phyloP scores from a whole-genome alignment of 1,139 yeast genomes.

The Schizosaccharomyces versatilis region DNA sequence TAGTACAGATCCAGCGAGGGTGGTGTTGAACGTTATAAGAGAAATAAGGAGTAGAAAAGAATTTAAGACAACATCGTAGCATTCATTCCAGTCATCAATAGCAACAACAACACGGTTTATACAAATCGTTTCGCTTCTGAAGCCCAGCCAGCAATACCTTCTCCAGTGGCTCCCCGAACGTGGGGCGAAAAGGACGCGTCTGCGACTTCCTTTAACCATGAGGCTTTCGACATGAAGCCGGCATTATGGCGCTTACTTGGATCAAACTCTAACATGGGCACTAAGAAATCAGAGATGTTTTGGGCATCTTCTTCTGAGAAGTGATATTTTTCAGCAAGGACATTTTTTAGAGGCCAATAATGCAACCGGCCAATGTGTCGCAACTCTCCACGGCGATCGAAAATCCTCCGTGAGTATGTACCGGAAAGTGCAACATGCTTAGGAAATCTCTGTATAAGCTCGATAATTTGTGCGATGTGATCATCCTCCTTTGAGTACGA shows the following conservation, averaged over 20 bases:
- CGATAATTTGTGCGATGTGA: conserved; percentile 67
- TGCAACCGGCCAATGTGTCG: conserved; percentile 41
- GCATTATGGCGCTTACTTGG: conserved; percentile 60
- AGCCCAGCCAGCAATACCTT: conserved; percentile 58
- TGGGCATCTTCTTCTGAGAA: conserved; percentile 33
- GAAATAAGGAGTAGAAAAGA: no score
- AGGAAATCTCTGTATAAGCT: conserved; percentile 44
- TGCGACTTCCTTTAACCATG: conserved; percentile 47
- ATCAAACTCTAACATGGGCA: conserved; percentile 49
- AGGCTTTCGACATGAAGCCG: conserved; percentile 56
- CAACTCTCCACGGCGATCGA: conserved; percentile 32
- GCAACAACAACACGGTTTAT: conserved; percentile 11
- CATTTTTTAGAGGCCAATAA: conserved; percentile 47
- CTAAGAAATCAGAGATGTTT: conserved; percentile 38
- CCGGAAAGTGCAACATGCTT: conserved; percentile 31
- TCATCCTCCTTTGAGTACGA: conserved; percentile 43
- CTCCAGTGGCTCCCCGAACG: conserved; percentile 42
- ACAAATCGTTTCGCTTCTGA: conserved; percentile 3
- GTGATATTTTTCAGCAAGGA: conserved; percentile 51
- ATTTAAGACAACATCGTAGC: conserved; percentile 3
- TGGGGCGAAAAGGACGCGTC: conserved; percentile 31
- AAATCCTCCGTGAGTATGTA: conserved; percentile 30
- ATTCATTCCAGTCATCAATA: conserved; percentile 8
- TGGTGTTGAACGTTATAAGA: neutral
- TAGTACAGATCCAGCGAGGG: neutral